phyloP scores from a whole-genome alignment of 495 filamentous ascomycete species.

The Daldinia bambusicola region DNA sequence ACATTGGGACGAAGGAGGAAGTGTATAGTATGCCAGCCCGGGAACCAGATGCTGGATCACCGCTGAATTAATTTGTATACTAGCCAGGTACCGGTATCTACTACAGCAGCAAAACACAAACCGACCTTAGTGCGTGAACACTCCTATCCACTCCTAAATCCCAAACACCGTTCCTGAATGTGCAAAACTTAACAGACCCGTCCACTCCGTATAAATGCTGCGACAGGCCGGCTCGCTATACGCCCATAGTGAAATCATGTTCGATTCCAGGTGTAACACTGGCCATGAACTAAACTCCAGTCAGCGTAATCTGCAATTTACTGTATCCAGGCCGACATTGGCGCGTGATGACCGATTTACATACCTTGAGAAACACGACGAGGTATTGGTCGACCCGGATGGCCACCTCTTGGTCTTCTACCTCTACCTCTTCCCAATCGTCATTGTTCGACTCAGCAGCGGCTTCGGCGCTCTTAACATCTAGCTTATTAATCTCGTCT shows the following conservation, averaged over 20 bases:
- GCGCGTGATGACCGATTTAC: slow-evolving; percentile 5
- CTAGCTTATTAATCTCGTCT: slow-evolving; percentile 68
- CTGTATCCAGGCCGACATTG: no score
- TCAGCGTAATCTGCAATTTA: slow-evolving; percentile 22
- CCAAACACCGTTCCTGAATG: slow-evolving; percentile 28
- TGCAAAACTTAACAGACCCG: slow-evolving; percentile 7
- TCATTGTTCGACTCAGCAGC: slow-evolving; percentile 62
- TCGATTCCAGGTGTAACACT: slow-evolving; percentile 97
- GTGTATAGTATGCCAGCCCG: background rate
- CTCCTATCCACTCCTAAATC: slow-evolving; percentile 23
- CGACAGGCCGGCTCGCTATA: slow-evolving; percentile 58
- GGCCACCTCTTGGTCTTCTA: slow-evolving; percentile 82
- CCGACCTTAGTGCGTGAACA: slow-evolving; percentile 30
- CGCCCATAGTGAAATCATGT: slow-evolving; percentile 98
- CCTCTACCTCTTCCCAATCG: slow-evolving; percentile 82
- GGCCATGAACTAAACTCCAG: slow-evolving; percentile 79
- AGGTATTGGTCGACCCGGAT: slow-evolving; percentile 98
- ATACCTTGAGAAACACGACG: slow-evolving; percentile 89
- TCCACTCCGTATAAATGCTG: slow-evolving; percentile 15
- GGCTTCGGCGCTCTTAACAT: slow-evolving; percentile 54
- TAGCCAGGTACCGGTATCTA: slow-evolving; percentile 21
- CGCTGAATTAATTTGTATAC: background rate
- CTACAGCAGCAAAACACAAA: slow-evolving; percentile 22
- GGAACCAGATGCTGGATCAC: background rate
- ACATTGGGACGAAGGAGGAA: background rate